These are phyloP conservation scores for Aspergillus eucalypticola DNA, from an alignment of 2,329 filamentous ascomycete genomes.

Conservation along the genomic window DNA sequence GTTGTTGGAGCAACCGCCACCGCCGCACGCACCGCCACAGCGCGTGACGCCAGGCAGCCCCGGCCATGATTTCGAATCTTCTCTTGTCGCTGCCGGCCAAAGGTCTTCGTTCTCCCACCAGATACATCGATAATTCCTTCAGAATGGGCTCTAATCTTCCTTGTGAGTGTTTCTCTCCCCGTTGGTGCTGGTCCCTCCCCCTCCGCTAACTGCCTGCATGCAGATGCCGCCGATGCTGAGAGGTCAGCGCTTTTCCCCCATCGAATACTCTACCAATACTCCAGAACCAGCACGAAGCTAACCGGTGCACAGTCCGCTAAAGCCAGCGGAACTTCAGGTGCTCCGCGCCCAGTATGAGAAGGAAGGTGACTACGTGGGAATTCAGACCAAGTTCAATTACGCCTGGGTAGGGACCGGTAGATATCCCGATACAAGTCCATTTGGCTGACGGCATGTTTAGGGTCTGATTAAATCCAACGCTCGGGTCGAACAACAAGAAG, in stretches of 20 bases:
- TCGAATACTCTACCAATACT: constrained; percentile 9
- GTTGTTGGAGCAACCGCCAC: constrained; percentile 46
- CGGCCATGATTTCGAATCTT: constrained; percentile 3
- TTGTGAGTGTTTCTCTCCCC: constrained; percentile 41
- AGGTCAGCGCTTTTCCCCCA: constrained; percentile 55
- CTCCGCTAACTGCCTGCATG: constrained; percentile 1
- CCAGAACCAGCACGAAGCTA: constrained; percentile 8
- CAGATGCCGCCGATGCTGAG: constrained; percentile 97
- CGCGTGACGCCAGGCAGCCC: constrained; percentile 29
- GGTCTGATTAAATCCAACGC: constrained; percentile 90
- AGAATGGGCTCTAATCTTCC: constrained; percentile 51
- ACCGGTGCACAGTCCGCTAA: constrained; percentile 68
- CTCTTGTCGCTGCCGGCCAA: not conserved
- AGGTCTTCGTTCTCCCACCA: not conserved
- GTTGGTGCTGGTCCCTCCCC: not conserved
- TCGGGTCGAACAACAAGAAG: constrained; percentile 87
- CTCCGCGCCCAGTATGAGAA: constrained; percentile 94
- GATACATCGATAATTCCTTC: not conserved
- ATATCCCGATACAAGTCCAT: not conserved
- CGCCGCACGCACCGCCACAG: constrained; percentile 37
- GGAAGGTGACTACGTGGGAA: constrained; percentile 92
- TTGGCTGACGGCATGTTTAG: constrained; percentile 47
- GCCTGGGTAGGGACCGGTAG: constrained; percentile 71
- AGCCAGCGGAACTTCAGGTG: constrained; percentile 87
- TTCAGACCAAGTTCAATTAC: constrained; percentile 99